Base-by-base conservation (phyloP, 1,284 basidiomycete genomes). In the Naganishia cerealis region DNA sequence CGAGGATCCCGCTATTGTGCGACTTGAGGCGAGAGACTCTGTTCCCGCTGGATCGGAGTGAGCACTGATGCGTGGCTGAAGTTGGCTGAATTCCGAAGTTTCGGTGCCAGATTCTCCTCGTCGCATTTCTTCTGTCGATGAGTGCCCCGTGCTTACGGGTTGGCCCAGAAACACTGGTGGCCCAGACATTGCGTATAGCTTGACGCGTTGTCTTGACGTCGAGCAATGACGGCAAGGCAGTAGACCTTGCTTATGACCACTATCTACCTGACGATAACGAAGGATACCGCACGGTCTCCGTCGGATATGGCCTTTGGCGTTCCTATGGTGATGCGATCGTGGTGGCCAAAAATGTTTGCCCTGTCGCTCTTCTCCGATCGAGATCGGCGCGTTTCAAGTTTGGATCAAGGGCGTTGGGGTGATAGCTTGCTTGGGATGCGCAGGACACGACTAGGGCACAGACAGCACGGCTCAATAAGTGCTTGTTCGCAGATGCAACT, bases 321-420 rank as follows among this genome's bases (percentile, higher is more conserved):
- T 53, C 46, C 48, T 42, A 26, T 26, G 10, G 24, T 57, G 16
- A 26, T n/a, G 21, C 6, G 43, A 16, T 46, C 3, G 24, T 33
- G 24, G 61, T 63, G 61, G 39, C 61, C 61, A 63, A 63, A 63
- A 54, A 26, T 53, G 61, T 59, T 59, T 33, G 57, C 57, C 57
- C 57, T 38, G 15, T 54, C 61, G 61, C 61, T 63, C 61, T 63
- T 63, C 61, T 63, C 61, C 61, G 61, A 63, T 53, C 29, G 29
- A 33, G 29, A 33, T 33, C 29, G 6, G 29, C 3, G 29, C 29
- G 29, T 33, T 33, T 6, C 29, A 33, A 33, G 6, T 33, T 33
- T 33, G 29, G 6, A 33, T 6, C 29, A 33, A 2, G 29, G 29
- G 29, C 29, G 29, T 33, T 6, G 29, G 29, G 29, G 29, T 33